Percentiles rank a stretch among this genome's conserved stretches.
phyloP scores from a whole-genome alignment of 148 eudicot species.

The Camellia japonica region DNA sequence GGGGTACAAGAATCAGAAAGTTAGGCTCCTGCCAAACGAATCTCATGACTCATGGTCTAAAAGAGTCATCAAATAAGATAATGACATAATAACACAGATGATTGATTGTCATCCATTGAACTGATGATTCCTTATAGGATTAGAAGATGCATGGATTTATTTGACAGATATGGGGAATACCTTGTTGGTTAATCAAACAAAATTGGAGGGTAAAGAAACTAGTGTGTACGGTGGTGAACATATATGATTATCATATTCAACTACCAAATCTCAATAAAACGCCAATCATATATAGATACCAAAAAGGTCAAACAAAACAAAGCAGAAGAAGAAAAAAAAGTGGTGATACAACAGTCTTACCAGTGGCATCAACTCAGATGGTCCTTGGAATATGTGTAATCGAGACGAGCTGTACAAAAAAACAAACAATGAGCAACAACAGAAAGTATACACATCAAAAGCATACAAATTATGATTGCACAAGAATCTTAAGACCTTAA shows the following conservation, averaged over 20 bases:
- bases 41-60: neutral
- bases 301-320: neutral
- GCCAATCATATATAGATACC: neutral
- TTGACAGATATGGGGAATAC: neutral
- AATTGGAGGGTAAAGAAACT: neutral
- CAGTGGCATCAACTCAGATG: slow-evolving; percentile 85
- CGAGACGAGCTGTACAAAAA: slow-evolving; percentile 69
- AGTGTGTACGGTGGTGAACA: neutral
- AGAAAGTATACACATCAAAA: neutral
- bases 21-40: neutral
- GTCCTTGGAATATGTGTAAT: slow-evolving; percentile 91
- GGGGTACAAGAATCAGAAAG: neutral
- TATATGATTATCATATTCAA: neutral
- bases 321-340: neutral
- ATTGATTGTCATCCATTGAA: neutral
- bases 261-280: slow-evolving; percentile 3
- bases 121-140: neutral
- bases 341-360: slow-evolving; percentile 41
- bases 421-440: slow-evolving; percentile 6
- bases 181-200: neutral
- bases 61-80: neutral
- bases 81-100: neutral
- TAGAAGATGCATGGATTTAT: neutral
- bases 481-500: neutral
- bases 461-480: neutral